These are phyloP conservation scores for Endoconidiophora polonica DNA, from an alignment of 2,329 filamentous ascomycete genomes.

Conservation along the genomic window DNA sequence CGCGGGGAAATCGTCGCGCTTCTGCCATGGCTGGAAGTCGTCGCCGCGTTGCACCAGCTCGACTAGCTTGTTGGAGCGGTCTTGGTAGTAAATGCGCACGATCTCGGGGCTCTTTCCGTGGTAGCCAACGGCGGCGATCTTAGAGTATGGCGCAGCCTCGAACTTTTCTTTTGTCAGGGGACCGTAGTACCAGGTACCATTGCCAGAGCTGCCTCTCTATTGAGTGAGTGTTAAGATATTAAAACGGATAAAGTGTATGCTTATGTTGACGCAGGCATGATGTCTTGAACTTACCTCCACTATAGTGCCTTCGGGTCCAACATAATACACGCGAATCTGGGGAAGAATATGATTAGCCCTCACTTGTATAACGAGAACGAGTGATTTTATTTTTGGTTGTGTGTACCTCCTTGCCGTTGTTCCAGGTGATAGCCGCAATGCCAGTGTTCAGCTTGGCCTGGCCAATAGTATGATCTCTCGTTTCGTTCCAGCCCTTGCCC, in stretches of 20 bases:
- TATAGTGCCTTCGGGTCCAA: slow-evolving; percentile 10
- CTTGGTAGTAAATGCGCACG: slow-evolving; percentile 11
- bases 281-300: slow-evolving; percentile 5
- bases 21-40: slow-evolving; percentile 11
- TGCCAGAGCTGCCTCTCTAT: slow-evolving; percentile 11
- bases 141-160: slow-evolving; percentile 10
- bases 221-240: background rate
- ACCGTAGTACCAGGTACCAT: slow-evolving; percentile 12
- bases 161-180: slow-evolving; percentile 8
- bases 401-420: slow-evolving; percentile 12
- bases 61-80: slow-evolving; percentile 11
- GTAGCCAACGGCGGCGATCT: slow-evolving; percentile 12
- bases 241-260: no score
- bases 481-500: slow-evolving; percentile 13
- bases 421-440: slow-evolving; percentile 13
- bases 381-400: background rate
- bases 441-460: slow-evolving; percentile 12
- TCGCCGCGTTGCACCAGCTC: slow-evolving; percentile 13
- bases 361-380: no score
- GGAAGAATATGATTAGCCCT: background rate
- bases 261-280: background rate
- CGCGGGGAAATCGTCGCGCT: slow-evolving; percentile 8
- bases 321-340: slow-evolving; percentile 12
- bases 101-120: slow-evolving; percentile 11
- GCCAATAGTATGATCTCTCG: slow-evolving; percentile 10